These are phyloP conservation scores for Chondrostereum purpureum DNA, from an alignment of 1,284 basidiomycete genomes.

Conservation along the genomic window DNA sequence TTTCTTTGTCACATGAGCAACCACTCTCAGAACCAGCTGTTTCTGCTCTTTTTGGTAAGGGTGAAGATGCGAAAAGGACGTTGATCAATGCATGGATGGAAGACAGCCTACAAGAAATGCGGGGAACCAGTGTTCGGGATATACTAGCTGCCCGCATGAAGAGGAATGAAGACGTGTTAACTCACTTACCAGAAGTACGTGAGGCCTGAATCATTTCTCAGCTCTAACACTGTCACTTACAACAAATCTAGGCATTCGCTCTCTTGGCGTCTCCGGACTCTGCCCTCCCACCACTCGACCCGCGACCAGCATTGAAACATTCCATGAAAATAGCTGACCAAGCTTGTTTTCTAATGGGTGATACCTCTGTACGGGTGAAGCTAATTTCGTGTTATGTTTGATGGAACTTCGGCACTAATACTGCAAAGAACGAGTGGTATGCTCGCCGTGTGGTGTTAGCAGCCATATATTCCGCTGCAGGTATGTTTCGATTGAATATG, in stretches of 20 bases:
- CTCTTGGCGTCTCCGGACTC: constrained; percentile 46
- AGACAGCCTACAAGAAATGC: constrained; percentile 53
- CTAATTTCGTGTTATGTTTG: constrained; percentile 3
- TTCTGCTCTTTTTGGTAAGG: constrained; percentile 67
- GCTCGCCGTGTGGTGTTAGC: constrained; percentile 54
- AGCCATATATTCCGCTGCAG: constrained; percentile 59
- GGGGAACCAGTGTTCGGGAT: constrained; percentile 31
- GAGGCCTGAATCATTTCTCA: not conserved
- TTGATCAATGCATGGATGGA: constrained; percentile 69
- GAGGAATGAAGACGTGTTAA: constrained; percentile 59
- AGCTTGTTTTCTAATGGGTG: constrained; percentile 51
- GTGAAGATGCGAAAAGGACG: constrained; percentile 53
- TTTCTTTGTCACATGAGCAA: constrained; percentile 41
- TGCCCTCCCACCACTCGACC: constrained; percentile 47
- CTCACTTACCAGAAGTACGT: constrained; percentile 57
- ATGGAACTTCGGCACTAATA: constrained; percentile 8
- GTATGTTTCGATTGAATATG: constrained; percentile 19
- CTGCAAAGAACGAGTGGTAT: constrained; percentile 61
- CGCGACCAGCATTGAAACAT: constrained; percentile 51
- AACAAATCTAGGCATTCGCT: constrained; percentile 68
- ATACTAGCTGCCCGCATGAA: constrained; percentile 47
- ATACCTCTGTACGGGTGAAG: constrained; percentile 47
- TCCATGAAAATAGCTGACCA: constrained; percentile 56
- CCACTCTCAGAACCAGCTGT: constrained; percentile 66
- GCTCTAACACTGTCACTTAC: no score